A percentile compares a stretch with the other conserved stretches of the same genome.
These are phyloP conservation scores for Yamadazyma spencermartinsiae DNA, from an alignment of 1,139 yeast genomes.

Conservation along the genomic window DNA sequence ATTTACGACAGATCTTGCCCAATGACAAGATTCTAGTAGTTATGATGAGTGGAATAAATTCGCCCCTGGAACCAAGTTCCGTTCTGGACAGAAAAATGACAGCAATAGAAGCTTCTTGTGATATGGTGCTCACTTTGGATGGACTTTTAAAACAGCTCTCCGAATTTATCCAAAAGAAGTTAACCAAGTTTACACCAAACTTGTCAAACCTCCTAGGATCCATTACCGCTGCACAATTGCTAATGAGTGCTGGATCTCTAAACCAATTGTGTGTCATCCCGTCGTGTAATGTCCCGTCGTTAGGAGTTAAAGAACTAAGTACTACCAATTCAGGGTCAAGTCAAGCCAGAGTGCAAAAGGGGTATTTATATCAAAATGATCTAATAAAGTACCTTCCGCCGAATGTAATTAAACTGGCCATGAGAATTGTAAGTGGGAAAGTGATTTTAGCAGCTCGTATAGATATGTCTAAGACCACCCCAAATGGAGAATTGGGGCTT, in stretches of 20 bases:
- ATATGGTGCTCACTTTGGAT: conserved; percentile 47
- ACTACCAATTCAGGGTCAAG: conserved; percentile 33
- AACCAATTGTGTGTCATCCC: conserved; percentile 71
- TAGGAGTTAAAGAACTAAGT: conserved; percentile 65
- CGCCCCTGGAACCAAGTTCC: conserved; percentile 22
- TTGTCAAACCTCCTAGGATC: conserved; percentile 72
- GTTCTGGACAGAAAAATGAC: conserved; percentile 32
- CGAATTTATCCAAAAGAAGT: conserved; percentile 55
- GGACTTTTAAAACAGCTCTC: conserved; percentile 47
- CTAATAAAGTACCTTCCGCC: conserved; percentile 56
- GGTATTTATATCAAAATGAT: conserved; percentile 58
- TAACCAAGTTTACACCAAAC: conserved; percentile 76
- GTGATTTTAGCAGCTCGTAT: conserved; percentile 81
- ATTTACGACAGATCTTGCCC: conserved; percentile 44
- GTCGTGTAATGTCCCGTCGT: conserved; percentile 77
- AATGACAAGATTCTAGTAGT: conserved; percentile 72
- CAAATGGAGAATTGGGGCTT: conserved; percentile 58
- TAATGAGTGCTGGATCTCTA: conserved; percentile 73
- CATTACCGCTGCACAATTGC: conserved; percentile 68
- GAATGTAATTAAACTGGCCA: conserved; percentile 64
- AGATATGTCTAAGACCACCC: conserved; percentile 51
- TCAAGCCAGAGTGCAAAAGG: conserved; percentile 50
- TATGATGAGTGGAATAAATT: conserved; percentile 63
- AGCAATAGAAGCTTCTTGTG: conserved; percentile 47
- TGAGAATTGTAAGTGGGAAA: conserved; percentile 80